Evolutionary conservation across 2,329 filamentous ascomycete species (phyloP), one percentile per base, ranked within the genome.

Genomic region (Aureobasidium sp.): DNA sequence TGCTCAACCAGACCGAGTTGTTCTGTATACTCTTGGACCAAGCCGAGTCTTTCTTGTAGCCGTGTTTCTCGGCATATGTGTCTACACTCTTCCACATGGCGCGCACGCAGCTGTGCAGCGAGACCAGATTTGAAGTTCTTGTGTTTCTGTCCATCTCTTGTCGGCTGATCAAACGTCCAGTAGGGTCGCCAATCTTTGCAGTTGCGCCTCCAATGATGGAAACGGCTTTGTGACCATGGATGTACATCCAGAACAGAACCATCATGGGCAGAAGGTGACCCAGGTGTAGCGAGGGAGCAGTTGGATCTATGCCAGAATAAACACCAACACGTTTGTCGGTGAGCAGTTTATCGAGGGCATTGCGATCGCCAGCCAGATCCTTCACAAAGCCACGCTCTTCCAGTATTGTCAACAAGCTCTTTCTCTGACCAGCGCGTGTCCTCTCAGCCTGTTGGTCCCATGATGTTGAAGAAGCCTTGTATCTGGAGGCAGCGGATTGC

Each of bases 301-400:
- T 94, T 5, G 90, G 89, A 71, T 95, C 90, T 69, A 94, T 84
- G 67, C 90, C 90, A 59, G 90, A 87, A 70, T 95, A 95, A 63
- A 83, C 86, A 65, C 87, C 87, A 67, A 91, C 84, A 65, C 87
- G 81, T 71, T 86, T 87, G 29, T 77, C 73, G 5, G 80, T 82
- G 77, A 94, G 82, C 26, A 89, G 77, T 66, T 82, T 80, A 59
- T 85, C 81, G 69, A 93, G 81, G 48, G 78, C 77, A 46, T 81
- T 74, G 62, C 81, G 76, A 52, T 77, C 75, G 47, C 74, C 89
- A 66, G 89, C 87, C 37, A 88, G 79, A 66, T 90, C 84, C 69
- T 92, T 89, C 65, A 93, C 78, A 66, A 84, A 86, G 47, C 89
- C 90, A 69, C 90, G 81, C 73, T 89, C 85, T 67, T 89, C 83